A percentile compares a stretch with the other conserved stretches of the same genome.
phyloP scores from a whole-genome alignment of 257 asterid genomes.

The Forsythia suspensa region DNA sequence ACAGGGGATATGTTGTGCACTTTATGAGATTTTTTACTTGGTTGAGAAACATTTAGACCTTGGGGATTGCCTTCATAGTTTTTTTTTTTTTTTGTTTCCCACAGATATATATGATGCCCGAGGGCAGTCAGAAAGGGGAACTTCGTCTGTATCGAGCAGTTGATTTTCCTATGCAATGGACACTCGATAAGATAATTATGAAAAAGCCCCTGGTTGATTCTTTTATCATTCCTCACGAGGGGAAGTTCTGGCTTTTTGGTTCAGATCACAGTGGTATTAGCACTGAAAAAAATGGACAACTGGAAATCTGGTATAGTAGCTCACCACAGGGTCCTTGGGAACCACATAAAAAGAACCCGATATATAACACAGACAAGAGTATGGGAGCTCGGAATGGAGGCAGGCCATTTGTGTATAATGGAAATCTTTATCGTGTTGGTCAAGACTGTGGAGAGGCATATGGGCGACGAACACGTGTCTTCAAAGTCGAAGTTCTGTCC shows the following conservation, averaged over 20 bases:
- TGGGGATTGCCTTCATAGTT: neutral
- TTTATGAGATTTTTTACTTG: neutral
- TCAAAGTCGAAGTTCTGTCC: slow-evolving; percentile 60
- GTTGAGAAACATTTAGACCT: neutral
- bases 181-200: slow-evolving; percentile 58
- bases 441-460: slow-evolving; percentile 91
- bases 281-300: slow-evolving; percentile 71
- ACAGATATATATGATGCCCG: slow-evolving; percentile 98
- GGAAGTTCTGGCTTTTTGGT: slow-evolving; percentile 88
- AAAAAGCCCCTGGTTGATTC: slow-evolving; percentile 81
- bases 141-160: slow-evolving; percentile 89
- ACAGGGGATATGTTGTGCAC: neutral
- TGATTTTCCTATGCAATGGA: slow-evolving; percentile 83
- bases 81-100: neutral
- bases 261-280: slow-evolving; percentile 85
- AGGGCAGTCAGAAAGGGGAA: slow-evolving; percentile 83
- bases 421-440: slow-evolving; percentile 75
- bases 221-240: slow-evolving; percentile 61
- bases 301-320: slow-evolving; percentile 84
- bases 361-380: slow-evolving; percentile 71
- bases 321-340: slow-evolving; percentile 91
- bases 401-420: slow-evolving; percentile 67
- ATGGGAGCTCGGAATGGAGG: slow-evolving; percentile 96
- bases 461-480: slow-evolving; percentile 66
- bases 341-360: slow-evolving; percentile 80